A percentile compares a stretch with the other conserved stretches of the same genome.
Evolutionary conservation across 352 stramenopile species (phyloP).

Genomic region (Albugo candida): DNA sequence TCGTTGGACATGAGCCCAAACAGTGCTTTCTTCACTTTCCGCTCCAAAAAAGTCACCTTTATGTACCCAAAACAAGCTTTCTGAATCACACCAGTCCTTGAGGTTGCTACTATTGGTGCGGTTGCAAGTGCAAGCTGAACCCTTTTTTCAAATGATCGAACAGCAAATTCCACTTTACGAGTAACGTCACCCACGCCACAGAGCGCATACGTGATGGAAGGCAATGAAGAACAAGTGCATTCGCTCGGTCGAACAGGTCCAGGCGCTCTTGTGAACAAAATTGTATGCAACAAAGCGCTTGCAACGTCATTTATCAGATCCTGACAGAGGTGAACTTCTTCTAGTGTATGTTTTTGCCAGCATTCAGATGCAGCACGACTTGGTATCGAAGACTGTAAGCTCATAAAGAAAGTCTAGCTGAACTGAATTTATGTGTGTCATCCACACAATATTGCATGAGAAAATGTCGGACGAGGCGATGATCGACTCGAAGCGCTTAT

Average conservation of each 20-base stretch:
- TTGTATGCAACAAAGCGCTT: conserved; percentile 54
- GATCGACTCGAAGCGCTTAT: too few relatives aligned
- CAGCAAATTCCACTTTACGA: conserved; percentile 55
- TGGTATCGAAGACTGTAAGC: too few relatives aligned
- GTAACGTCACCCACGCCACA: conserved; percentile 59
- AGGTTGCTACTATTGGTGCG: neutral
- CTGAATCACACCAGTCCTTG: neutral
- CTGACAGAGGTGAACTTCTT: conserved; percentile 32
- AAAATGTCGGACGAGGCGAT: too few relatives aligned
- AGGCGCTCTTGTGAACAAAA: conserved; percentile 58
- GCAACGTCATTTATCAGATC: conserved; percentile 40
- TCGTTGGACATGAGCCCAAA: conserved; percentile 74
- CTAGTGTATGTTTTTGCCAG: conserved; percentile 44
- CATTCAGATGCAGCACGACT: too few relatives aligned
- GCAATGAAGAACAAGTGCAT: conserved; percentile 55
- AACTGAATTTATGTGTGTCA: too few relatives aligned
- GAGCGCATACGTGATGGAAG: conserved; percentile 51
- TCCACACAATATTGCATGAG: too few relatives aligned
- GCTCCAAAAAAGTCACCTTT: conserved; percentile 57
- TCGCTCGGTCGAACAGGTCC: conserved; percentile 52
- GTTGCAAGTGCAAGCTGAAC: conserved; percentile 3
- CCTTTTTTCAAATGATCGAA: conserved; percentile 38
- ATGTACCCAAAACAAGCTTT: conserved; percentile 17
- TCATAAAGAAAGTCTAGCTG: too few relatives aligned
- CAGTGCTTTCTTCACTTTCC: conserved; percentile 63